Base-by-base conservation (phyloP, 2,329 filamentous ascomycete species). In the Pestalotiopsis sp. region DNA sequence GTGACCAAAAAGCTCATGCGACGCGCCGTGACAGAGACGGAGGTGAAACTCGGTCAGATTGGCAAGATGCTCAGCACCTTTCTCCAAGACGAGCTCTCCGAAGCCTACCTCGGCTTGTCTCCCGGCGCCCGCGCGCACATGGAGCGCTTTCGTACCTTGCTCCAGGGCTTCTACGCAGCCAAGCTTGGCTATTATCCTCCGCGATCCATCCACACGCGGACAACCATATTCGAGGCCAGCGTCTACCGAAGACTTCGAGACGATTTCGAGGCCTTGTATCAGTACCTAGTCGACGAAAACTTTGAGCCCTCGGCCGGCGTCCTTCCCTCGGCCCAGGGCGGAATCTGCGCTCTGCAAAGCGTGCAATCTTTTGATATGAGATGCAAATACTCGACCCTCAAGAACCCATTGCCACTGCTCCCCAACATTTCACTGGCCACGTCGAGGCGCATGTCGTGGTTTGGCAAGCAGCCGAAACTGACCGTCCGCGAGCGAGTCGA, bases 121-220 rank as follows among this genome's bases (percentile, higher is more conserved):
- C 78, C 84, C 1, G 87, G 85, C 0, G 86, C 89, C 4, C 83
- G 90, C 71, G 84, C 87, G 3, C 93, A 96, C 73, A 85, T 95
- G 1, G 90, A 94, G 70, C 87, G 88, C 1, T 95, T 95, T 77
- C 86, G 92, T 61, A 85, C 87, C 9, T 92, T 93, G 71, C 78
- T 96, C 1, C 83, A 90, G 31, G 83, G 84, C 0, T 91, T 90
- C 74, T 95, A 94, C 75, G 83, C 88, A 1, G 83, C 86, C 0
- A 90, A 90, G 66, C 85, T 93, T 40, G 92, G 92, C 4, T 91
- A 90, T 72, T 95, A 92, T 79, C 93, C 93, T 0, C 92, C 92
- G 0, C 81, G 81, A 2, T 77, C 81, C 1, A 76, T 81, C 27
- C 80, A 84, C 52, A 70, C 74, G 1, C 78, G 80, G 23, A 83